Percentiles rank a stretch among this genome's conserved stretches.
These are phyloP conservation scores for Clitopilus passeckerianus DNA, from an alignment of 768 basidiomycete species.

Conservation along the genomic window DNA sequence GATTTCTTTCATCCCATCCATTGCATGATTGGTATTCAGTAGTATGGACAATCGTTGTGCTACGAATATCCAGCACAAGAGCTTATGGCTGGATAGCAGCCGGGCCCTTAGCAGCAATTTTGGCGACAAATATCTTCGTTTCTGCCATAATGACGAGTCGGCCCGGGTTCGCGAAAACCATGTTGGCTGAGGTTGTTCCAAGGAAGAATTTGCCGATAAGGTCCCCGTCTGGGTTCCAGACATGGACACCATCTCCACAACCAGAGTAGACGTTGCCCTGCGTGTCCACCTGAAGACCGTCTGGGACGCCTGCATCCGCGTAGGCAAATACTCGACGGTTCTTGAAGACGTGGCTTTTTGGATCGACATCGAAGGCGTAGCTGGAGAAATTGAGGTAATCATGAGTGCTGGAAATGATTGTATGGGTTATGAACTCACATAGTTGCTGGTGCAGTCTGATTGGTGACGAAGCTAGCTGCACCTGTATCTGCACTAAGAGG, in stretches of 20 bases:
- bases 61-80: background rate
- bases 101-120: slow-evolving; percentile 33
- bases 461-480: slow-evolving; percentile 33
- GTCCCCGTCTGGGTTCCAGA: slow-evolving; percentile 49
- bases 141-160: slow-evolving; percentile 41
- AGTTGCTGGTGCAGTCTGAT: slow-evolving; percentile 59
- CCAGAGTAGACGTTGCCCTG: slow-evolving; percentile 64
- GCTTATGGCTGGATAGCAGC: slow-evolving; percentile 3
- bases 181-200: slow-evolving; percentile 34
- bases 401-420: background rate
- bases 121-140: slow-evolving; percentile 41
- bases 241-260: slow-evolving; percentile 65
- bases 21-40: background rate
- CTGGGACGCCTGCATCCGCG: slow-evolving; percentile 58
- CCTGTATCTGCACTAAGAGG: slow-evolving; percentile 47
- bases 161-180: slow-evolving; percentile 39
- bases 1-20: background rate
- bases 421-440: slow-evolving; percentile 40
- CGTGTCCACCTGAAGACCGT: slow-evolving; percentile 62
- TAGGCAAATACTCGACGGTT: slow-evolving; percentile 69
- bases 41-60: too few relatives aligned
- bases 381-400: slow-evolving; percentile 23
- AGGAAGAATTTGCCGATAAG: slow-evolving; percentile 66
- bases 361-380: slow-evolving; percentile 66
- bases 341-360: slow-evolving; percentile 42